phyloP scores from a whole-genome alignment of 306 rosid species.

The Trifolium subterraneum region DNA sequence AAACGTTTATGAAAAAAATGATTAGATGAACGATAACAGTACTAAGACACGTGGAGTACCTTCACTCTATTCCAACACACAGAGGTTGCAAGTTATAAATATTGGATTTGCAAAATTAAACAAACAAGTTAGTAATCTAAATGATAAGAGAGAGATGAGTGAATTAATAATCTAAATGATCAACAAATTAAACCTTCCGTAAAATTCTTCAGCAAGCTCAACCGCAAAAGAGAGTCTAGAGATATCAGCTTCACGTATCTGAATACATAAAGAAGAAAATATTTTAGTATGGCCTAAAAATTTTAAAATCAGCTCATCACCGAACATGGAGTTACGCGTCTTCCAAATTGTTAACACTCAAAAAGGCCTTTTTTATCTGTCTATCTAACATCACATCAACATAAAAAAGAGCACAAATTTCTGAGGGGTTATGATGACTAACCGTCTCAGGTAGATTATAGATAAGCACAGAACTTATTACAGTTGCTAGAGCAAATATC shows the following conservation, averaged over 20 bases:
- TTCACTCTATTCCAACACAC: slow-evolving; percentile 74
- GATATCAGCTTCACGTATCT: slow-evolving; percentile 99
- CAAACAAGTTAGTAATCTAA: slow-evolving; percentile 52
- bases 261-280: slow-evolving; percentile 41
- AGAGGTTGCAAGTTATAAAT: slow-evolving; percentile 42
- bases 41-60: slow-evolving; percentile 57
- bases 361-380: slow-evolving; percentile 3
- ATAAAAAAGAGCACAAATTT: slow-evolving; percentile 31
- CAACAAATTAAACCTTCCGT: slow-evolving; percentile 77
- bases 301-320: neutral
- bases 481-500: slow-evolving; percentile 96
- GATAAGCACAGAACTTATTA: slow-evolving; percentile 92
- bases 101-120: slow-evolving; percentile 40
- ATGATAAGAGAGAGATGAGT: neutral
- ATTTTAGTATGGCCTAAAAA: slow-evolving; percentile 16
- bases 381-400: slow-evolving; percentile 15
- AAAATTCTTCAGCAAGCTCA: slow-evolving; percentile 99
- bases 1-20: slow-evolving; percentile 8
- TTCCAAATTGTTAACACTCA: slow-evolving; percentile 1
- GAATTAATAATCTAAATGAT: slow-evolving; percentile 22
- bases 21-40: slow-evolving; percentile 19
- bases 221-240: slow-evolving; percentile 97
- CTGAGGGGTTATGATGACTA: slow-evolving; percentile 43
- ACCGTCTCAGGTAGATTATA: slow-evolving; percentile 98
- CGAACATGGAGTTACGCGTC: slow-evolving; percentile 6